Evolutionary conservation across 2,329 filamentous ascomycete genomes (phyloP).

Genomic region (Calonectria multiphialidica): DNA sequence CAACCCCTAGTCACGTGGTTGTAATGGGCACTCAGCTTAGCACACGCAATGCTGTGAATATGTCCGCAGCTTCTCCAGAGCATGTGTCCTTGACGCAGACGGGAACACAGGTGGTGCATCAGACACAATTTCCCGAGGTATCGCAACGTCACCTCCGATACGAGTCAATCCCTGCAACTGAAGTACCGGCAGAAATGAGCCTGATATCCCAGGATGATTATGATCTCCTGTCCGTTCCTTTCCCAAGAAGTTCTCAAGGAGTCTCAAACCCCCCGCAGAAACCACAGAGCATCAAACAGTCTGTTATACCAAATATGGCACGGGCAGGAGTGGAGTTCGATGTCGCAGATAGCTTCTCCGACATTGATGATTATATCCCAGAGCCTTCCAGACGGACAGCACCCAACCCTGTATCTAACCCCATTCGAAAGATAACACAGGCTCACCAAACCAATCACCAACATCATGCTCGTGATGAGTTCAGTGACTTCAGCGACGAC

Average conservation of each 20-base stretch:
- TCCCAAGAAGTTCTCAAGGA: conserved; percentile 40
- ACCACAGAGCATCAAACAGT: conserved; percentile 16
- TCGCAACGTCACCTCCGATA: conserved; percentile 41
- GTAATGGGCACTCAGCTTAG: conserved; percentile 60
- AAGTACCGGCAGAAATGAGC: conserved; percentile 33
- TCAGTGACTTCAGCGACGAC: conserved; percentile 64
- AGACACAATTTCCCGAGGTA: conserved; percentile 60
- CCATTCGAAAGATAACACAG: conserved; percentile 24
- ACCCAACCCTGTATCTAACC: conserved; percentile 18
- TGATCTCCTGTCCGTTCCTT: conserved; percentile 34
- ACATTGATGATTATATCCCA: conserved; percentile 45
- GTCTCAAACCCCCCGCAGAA: conserved; percentile 15
- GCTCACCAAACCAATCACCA: conserved; percentile 27
- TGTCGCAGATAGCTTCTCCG: conserved; percentile 45
- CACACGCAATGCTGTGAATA: conserved; percentile 45
- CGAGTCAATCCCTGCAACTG: conserved; percentile 33
- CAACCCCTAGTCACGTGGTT: conserved; percentile 41
- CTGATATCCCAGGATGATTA: conserved; percentile 42
- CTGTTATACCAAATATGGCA: neutral
- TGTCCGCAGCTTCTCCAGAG: conserved; percentile 50
- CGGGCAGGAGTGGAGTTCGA: conserved; percentile 37
- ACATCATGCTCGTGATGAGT: conserved; percentile 47
- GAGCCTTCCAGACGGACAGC: conserved; percentile 23
- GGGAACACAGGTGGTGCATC: conserved; percentile 62
- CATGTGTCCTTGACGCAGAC: conserved; percentile 46